Base-by-base conservation (phyloP, 192 early-diverging fungal genomes). In the Coemansia erecta region DNA sequence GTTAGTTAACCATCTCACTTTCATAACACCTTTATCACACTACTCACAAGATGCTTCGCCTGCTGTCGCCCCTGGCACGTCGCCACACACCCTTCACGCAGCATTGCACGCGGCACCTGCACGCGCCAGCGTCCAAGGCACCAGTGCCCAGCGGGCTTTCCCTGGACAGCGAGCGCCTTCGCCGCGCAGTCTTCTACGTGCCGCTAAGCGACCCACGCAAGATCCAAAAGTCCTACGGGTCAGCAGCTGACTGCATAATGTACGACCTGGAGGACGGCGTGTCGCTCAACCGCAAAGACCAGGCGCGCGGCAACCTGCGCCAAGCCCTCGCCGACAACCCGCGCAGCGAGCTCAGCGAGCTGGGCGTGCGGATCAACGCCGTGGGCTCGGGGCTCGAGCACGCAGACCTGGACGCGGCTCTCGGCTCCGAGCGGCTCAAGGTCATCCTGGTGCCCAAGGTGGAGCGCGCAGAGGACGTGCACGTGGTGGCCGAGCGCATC, bases 181-280 rank as follows among this genome's bases (percentile, higher is more conserved):
- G 76, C 8, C 76, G 76, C 10, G 59, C 76, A 0, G 58, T 79
- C 11, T 73, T 79, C 52, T 79, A 79, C n/a, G 89, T 92, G 15
- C 89, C 91, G 18, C 88, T 87, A 63, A 94, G 92, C 70, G 94
- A 96, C 44, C 89, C 90, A 55, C 85, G 92, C 63, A 95, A 95
- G 62, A 78, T 98, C 22, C 82, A 83, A 49, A 90, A 87, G 31
- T 93, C 93, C 9, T 72, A 89, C 8, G 70, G 76, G 5, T 61
- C 86, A 3, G 53, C 44, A 8, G 91, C 88, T 2, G 95, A 98
- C 73, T 89, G 87, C 64, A 72, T 95, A 18, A 89, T 94, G 33
- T 94, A 92, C 60, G 95, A 98, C 63, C 81, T 98, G 3, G 95
- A 98, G 60, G 95, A 98, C 71, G 87, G 92, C 17, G 95, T 98